phyloP scores from a whole-genome alignment of 2,329 filamentous ascomycete genomes.

The Alternaria hordeiaustralica region DNA sequence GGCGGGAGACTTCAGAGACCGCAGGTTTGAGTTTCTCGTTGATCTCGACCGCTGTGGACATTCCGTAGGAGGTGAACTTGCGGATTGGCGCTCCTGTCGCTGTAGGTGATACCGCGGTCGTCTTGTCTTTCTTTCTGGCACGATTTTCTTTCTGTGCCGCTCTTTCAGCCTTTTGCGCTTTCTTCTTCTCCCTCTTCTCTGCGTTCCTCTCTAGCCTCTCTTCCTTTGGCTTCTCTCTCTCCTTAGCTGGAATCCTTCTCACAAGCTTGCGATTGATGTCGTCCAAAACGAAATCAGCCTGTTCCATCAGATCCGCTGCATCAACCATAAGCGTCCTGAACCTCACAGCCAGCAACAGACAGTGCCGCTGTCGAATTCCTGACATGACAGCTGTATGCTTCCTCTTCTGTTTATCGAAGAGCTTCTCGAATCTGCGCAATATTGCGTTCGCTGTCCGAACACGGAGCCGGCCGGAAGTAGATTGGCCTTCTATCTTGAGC shows the following conservation, averaged over 20 bases:
- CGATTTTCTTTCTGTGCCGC: neutral
- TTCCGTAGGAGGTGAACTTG: neutral
- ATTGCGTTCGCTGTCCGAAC: slow-evolving; percentile 6
- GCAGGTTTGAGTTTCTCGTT: neutral
- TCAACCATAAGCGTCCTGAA: neutral
- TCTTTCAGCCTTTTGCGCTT: neutral
- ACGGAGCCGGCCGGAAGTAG: neutral
- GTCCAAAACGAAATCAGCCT: neutral
- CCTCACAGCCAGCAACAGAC: neutral
- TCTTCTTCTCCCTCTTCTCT: neutral
- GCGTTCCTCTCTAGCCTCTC: neutral
- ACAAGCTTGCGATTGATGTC: neutral
- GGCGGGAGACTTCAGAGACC: neutral
- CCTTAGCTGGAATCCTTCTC: neutral
- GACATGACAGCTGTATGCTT: neutral
- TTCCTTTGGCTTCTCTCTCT: neutral
- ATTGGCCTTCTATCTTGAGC: neutral
- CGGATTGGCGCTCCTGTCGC: neutral
- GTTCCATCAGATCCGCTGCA: neutral
- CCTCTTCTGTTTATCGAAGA: neutral
- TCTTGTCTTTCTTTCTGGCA: neutral
- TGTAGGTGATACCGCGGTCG: neutral
- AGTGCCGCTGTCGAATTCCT: neutral
- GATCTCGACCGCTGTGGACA: neutral
- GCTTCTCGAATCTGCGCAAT: neutral